Evolutionary conservation across 2,329 filamentous ascomycete genomes (phyloP).

Genomic region (Talaromyces sp.): DNA sequence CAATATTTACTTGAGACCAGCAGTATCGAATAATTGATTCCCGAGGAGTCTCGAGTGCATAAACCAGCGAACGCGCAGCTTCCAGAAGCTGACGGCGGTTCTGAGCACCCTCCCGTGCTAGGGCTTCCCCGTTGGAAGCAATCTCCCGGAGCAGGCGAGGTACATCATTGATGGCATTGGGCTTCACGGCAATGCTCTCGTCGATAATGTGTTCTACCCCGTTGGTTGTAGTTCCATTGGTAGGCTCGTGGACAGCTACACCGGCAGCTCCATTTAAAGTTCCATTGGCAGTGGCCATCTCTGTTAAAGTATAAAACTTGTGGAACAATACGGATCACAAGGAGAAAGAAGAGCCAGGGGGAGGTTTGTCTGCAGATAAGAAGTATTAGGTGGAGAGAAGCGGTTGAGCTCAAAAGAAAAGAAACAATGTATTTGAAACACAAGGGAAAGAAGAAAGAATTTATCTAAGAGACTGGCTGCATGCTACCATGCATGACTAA

Average conservation of each 20-base stretch:
- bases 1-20: slow-evolving; percentile 18
- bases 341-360: neutral
- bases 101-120: slow-evolving; percentile 8
- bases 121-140: slow-evolving; percentile 10
- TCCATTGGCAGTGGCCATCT: slow-evolving; percentile 4
- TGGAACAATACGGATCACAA: neutral
- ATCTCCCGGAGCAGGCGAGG: slow-evolving; percentile 15
- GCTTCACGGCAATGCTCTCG: slow-evolving; percentile 9
- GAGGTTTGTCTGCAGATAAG: neutral
- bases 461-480: neutral
- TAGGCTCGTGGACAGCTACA: neutral
- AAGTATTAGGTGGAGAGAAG: neutral
- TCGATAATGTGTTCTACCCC: slow-evolving; percentile 1
- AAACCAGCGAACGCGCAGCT: slow-evolving; percentile 19
- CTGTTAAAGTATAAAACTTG: neutral
- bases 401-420: neutral
- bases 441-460: neutral
- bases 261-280: neutral
- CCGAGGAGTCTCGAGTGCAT: slow-evolving; percentile 23
- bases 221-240: slow-evolving; percentile 1
- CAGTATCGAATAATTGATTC: slow-evolving; percentile 22
- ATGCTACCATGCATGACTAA: neutral
- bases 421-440: neutral
- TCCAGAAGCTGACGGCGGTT: slow-evolving; percentile 19
- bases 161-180: slow-evolving; percentile 16